Percentiles rank a stretch among this genome's conserved stretches.
Conservation (phyloP, 345 rosid genomes). For the Sonneratia alba region DNA sequence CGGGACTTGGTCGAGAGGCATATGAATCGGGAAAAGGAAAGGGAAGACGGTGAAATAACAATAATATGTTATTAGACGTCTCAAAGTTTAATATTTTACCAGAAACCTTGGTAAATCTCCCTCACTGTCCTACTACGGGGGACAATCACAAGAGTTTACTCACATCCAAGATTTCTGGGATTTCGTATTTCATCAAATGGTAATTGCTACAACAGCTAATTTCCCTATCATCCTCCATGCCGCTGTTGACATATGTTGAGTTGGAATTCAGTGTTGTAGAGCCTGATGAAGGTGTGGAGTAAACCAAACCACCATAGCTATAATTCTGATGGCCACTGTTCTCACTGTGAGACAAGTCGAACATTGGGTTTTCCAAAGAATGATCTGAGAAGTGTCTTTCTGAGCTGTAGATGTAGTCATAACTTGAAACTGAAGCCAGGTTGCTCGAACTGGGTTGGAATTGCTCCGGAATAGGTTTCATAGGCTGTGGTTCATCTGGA, state of each 20-base stretch:
- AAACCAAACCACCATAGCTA: slow-evolving; percentile 10
- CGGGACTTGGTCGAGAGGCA: too few species aligned
- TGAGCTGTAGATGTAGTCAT: slow-evolving; percentile 9
- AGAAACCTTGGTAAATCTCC: neutral
- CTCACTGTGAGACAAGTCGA: slow-evolving; percentile 14
- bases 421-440: slow-evolving; percentile 15
- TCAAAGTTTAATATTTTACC: slow-evolving; percentile 4
- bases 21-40: neutral
- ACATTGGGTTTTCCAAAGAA: slow-evolving; percentile 21
- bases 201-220: slow-evolving; percentile 52
- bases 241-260: slow-evolving; percentile 44
- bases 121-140: neutral
- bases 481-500: neutral
- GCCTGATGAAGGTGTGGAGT: slow-evolving; percentile 22
- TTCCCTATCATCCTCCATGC: slow-evolving; percentile 70
- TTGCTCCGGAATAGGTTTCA: slow-evolving; percentile 8
- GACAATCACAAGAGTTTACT: slow-evolving; percentile 45
- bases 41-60: neutral
- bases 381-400: slow-evolving; percentile 7
- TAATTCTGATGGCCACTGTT: slow-evolving; percentile 21
- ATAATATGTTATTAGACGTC: neutral
- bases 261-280: slow-evolving; percentile 53
- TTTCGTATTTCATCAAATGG: slow-evolving; percentile 35
- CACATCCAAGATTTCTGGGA: slow-evolving; percentile 47
- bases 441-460: slow-evolving; percentile 7